Evolutionary conservation across 2,329 filamentous ascomycete species (phyloP), one percentile per base, ranked within the genome.

Genomic region (Talaromyces rugulosus): DNA sequence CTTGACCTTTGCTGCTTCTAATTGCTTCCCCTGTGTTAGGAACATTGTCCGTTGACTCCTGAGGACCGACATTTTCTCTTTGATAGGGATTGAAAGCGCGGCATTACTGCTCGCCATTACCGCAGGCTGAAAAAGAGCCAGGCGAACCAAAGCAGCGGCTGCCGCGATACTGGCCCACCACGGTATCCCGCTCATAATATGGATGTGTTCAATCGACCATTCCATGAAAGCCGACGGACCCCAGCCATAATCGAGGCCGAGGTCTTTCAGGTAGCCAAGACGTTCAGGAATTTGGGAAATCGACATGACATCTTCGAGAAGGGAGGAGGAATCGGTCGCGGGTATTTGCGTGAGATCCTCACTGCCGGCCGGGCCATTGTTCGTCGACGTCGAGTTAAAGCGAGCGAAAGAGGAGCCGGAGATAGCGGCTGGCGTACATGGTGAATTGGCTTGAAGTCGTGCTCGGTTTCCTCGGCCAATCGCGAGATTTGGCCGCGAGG

Each of bases 171-270:
- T 86, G 1, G 80, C 87, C 82, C 90, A 92, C 95, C 95, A 98
- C 12, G 92, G 91, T 60, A 91, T 77, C 40, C 89, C 91, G 6
- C 72, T 79, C 68, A 83, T 88, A 64, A 97, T 81, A 77, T 99
- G 92, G 47, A 96, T 73, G 72, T 94, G 87, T 80, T 99, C 95
- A 11, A 98, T 78, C 2, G 85, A 27, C 82, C 84, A 93, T 77
- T 97, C 83, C 75, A 95, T 87, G 16, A 86, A 67, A 4, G 87
- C 79, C 0, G 92, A 91, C 5, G 90, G 86, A 16, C 94, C 94
- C 80, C 81, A 93, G 72, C 94, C 92, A 70, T 89, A 98, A 69
- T 98, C 91, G 27, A 99, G 80, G 3, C 95, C 95, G 11, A 98
- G 81, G 6, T 86, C 83, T 68, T 90, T 86, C 62, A 99, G 81